Evolutionary conservation across 768 basidiomycete species (phyloP).

Genomic region (Crassisporium funariophilum): DNA sequence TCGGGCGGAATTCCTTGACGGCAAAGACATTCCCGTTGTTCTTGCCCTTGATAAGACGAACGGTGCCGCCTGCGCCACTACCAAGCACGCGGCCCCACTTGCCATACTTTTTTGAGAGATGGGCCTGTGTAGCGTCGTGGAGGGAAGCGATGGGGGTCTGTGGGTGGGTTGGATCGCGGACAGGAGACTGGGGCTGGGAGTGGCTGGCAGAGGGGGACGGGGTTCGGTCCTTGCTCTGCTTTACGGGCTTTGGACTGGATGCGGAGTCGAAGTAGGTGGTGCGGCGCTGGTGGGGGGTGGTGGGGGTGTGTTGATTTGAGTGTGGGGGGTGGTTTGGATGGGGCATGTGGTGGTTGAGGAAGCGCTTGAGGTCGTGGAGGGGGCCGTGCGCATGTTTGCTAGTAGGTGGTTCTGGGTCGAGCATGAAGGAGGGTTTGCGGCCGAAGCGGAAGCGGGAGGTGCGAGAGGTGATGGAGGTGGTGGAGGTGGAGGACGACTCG

Average conservation of each 20-base stretch:
- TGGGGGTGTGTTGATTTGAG: slow-evolving; percentile 25
- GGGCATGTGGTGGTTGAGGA: slow-evolving; percentile 90
- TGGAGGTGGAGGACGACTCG: slow-evolving; percentile 18
- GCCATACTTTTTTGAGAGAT: slow-evolving; percentile 97
- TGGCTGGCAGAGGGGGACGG: slow-evolving; percentile 27
- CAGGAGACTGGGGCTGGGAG: slow-evolving; percentile 1
- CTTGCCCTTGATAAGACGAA: slow-evolving; percentile 94
- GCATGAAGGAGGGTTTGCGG: slow-evolving; percentile 22
- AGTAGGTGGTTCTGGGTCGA: slow-evolving; percentile 18
- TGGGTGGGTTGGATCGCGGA: slow-evolving; percentile 14
- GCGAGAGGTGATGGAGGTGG: slow-evolving; percentile 16
- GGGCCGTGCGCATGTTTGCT: slow-evolving; percentile 58
- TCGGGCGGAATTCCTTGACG: slow-evolving; percentile 96
- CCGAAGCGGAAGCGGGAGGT: slow-evolving; percentile 26
- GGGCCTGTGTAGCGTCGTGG: slow-evolving; percentile 83
- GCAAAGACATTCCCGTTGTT: slow-evolving; percentile 86
- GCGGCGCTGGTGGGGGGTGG: slow-evolving; percentile 14
- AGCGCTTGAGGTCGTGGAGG: slow-evolving; percentile 91
- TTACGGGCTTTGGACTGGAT: slow-evolving; percentile 30
- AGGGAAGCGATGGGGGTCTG: slow-evolving; percentile 56
- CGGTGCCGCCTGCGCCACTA: slow-evolving; percentile 97
- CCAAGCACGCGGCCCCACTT: slow-evolving; percentile 98
- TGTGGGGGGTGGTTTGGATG: slow-evolving; percentile 44
- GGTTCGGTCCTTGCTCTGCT: slow-evolving; percentile 48
- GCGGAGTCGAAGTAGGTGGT: slow-evolving; percentile 14